Evolutionary conservation across 2,329 filamentous ascomycete species (phyloP).

Genomic region (Pyrenochaeta sp.): DNA sequence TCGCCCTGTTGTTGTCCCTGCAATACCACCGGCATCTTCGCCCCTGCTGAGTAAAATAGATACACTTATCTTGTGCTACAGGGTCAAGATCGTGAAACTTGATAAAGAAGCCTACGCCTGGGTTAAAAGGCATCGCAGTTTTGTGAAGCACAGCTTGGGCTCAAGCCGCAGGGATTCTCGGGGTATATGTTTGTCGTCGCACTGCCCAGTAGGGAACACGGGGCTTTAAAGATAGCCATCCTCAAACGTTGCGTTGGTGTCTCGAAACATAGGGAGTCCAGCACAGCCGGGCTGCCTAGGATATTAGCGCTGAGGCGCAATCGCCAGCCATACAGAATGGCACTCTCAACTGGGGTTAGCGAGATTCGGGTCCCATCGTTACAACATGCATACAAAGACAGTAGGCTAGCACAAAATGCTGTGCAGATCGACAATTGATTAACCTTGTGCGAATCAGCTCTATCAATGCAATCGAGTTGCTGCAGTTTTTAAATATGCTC

Average conservation of each 20-base stretch:
- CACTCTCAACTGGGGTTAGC: not conserved
- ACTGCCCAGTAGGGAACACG: not conserved
- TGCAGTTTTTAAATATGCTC: too few species aligned
- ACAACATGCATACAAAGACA: too few species aligned
- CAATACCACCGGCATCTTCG: slow-evolving; percentile 7
- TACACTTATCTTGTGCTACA: slow-evolving; percentile 4
- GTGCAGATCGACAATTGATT: too few species aligned
- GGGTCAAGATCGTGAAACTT: slow-evolving; percentile 12
- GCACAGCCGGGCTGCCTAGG: not conserved
- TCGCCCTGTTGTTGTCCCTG: slow-evolving; percentile 5
- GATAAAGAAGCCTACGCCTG: slow-evolving; percentile 7
- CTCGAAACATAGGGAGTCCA: not conserved
- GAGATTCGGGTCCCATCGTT: not conserved
- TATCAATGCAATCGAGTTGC: too few species aligned
- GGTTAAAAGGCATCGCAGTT: slow-evolving; percentile 2
- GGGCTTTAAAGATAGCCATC: not conserved
- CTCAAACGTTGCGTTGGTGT: not conserved
- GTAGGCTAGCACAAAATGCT: too few species aligned
- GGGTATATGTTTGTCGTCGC: not conserved
- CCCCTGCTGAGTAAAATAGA: slow-evolving; percentile 7
- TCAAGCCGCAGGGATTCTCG: not conserved
- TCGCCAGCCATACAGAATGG: not conserved
- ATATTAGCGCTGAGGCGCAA: not conserved
- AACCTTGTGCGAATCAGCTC: too few species aligned
- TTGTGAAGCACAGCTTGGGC: not conserved